Evolutionary conservation across 208 protist genomes (phyloP).

Genomic region (Vickermania spadyakhi): DNA sequence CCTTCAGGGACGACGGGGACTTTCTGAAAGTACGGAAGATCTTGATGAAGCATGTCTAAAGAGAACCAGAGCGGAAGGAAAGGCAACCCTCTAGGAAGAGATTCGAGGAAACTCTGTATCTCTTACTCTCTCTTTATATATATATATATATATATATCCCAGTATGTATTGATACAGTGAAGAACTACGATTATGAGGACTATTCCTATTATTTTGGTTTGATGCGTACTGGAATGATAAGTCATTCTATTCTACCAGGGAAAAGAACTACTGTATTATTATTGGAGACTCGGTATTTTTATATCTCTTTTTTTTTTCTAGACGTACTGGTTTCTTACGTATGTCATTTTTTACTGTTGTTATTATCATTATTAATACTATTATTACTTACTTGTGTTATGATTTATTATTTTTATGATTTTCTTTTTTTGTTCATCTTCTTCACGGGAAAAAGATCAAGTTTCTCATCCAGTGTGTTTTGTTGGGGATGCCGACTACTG

Average conservation of each 20-base stretch:
- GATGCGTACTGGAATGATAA: neutral
- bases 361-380: neutral
- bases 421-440: slow-evolving; percentile 8
- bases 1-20: neutral
- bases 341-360: slow-evolving; percentile 1
- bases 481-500: too few relatives aligned
- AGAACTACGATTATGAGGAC: neutral
- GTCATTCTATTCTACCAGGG: neutral
- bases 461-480: too few relatives aligned
- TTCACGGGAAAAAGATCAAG: neutral
- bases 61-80: neutral
- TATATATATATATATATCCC: neutral
- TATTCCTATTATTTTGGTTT: neutral
- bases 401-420: slow-evolving; percentile 8
- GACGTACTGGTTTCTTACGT: neutral
- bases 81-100: too few relatives aligned
- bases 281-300: too few relatives aligned
- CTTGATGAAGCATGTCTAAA: neutral
- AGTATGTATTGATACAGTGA: neutral
- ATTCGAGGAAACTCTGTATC: too few relatives aligned
- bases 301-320: neutral
- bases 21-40: neutral
- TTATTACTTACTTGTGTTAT: slow-evolving; percentile 4
- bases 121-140: neutral
- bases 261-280: neutral